These are phyloP conservation scores for Alternaria metachromatica DNA, from an alignment of 2,329 filamentous ascomycete genomes.

Conservation along the genomic window DNA sequence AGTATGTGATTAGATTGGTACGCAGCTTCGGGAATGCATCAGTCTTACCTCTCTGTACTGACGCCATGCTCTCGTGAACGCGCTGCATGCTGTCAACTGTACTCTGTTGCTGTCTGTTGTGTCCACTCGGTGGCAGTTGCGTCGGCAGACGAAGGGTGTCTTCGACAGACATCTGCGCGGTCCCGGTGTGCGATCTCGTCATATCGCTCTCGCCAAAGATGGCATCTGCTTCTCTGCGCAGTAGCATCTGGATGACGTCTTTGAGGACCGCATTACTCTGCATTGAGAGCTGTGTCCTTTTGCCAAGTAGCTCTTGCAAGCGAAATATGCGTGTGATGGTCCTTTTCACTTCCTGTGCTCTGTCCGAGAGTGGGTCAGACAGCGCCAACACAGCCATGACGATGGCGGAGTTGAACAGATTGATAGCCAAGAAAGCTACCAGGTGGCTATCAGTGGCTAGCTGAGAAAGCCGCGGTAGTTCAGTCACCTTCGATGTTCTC, in stretches of 20 bases:
- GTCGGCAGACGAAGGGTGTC: conserved; percentile 20
- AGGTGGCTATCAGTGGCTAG: conserved; percentile 53
- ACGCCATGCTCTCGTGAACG: conserved; percentile 19
- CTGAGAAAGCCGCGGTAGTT: conserved; percentile 44
- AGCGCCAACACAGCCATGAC: conserved; percentile 53
- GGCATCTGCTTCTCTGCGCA: conserved; percentile 20
- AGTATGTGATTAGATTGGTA: not conserved
- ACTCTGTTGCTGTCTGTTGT: not conserved
- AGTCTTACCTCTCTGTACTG: conserved; percentile 19
- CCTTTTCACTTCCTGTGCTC: conserved; percentile 53
- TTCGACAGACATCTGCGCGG: conserved; percentile 15
- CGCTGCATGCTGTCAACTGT: conserved; percentile 9
- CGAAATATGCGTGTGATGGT: conserved; percentile 53
- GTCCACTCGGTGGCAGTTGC: conserved; percentile 3
- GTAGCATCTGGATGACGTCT: conserved; percentile 21
- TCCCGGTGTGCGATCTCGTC: not conserved
- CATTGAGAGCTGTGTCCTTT: conserved; percentile 17
- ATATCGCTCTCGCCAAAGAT: conserved; percentile 8
- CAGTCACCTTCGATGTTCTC: conserved; percentile 49
- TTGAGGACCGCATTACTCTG: conserved; percentile 23
- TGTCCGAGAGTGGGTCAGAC: conserved; percentile 52
- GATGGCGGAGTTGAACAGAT: conserved; percentile 55
- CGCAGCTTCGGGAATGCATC: not conserved
- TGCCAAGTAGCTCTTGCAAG: conserved; percentile 45
- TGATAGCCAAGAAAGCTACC: conserved; percentile 55